Evolutionary conservation across 208 protist species (phyloP), one percentile per base, ranked within the genome.

Genomic region (Borovskyia barvae): DNA sequence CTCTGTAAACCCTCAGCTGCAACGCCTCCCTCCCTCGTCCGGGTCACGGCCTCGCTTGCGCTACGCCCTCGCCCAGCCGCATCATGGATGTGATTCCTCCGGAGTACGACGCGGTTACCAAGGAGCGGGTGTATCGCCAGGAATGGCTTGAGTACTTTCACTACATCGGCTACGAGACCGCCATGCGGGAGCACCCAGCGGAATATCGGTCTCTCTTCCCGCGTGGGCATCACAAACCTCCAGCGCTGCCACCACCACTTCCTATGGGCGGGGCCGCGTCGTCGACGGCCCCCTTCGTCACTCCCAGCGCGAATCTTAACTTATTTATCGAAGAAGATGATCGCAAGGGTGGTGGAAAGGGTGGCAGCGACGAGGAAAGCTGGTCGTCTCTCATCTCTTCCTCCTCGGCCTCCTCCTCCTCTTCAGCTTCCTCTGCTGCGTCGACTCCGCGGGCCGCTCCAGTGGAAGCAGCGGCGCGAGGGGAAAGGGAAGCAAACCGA

Each of bases 111-210:
- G 45, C 56, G 15, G 62, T 57, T 8, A 89, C 77, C 3, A 80
- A 79, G 43, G 74, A 94, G 45, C 68, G 87, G 5, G 60, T 92
- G 14, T 95, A 95, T 55, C 80, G 78, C 9, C 88, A 95, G 41
- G 88, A 95, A 40, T 95, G 88, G 85, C 75, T 92, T 0, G 80
- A 95, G 35, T 85, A 92, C 68, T 91, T 95, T 30, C 68, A 92
- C 66, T 91, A 72, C 57, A 86, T 95, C 55, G 88, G 88, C 19
- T 81, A 40, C 25, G 78, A 87, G 5, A 43, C 66, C 3, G 88
- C 88, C 2, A 51, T 65, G 53, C 58, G 61, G 12, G 67, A 90
- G 29, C 71, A 80, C 58, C 85, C 85, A 1, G 80, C 41, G 3
- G 69, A 92, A 61, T 95, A 83, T 40, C 58, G 61, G 37, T 61